Conservation (phyloP, 495 filamentous ascomycete species). For the Podospora conica region DNA sequence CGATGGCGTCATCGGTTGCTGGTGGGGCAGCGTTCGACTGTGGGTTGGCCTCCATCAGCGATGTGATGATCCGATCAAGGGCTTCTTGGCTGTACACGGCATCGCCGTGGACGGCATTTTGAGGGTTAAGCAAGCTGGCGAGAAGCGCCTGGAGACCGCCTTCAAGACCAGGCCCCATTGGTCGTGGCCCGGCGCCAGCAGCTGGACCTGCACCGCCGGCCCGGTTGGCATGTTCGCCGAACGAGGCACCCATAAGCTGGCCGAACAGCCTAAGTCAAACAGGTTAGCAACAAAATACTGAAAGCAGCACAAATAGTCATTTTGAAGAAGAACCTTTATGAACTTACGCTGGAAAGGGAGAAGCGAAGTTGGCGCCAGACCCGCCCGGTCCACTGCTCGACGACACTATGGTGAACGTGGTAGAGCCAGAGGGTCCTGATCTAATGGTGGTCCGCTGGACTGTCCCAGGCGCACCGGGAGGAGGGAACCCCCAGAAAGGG, state of each 20-base stretch:
- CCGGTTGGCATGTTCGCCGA: not conserved
- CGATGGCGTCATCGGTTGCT: slow-evolving; percentile 68
- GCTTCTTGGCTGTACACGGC: slow-evolving; percentile 91
- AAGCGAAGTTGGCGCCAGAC: not conserved
- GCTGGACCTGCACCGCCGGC: slow-evolving; percentile 3
- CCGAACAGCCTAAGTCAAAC: slow-evolving; percentile 11
- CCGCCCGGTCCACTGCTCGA: not conserved
- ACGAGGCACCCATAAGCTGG: slow-evolving; percentile 14
- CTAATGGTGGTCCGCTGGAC: slow-evolving; percentile 21
- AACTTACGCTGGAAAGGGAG: slow-evolving; percentile 19
- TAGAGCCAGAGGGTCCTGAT: slow-evolving; percentile 17
- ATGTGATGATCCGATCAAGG: slow-evolving; percentile 79
- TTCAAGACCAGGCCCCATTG: slow-evolving; percentile 14
- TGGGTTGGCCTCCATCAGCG: slow-evolving; percentile 76
- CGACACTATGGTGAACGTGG: slow-evolving; percentile 31
- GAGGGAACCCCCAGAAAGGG: not conserved
- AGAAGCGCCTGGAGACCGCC: slow-evolving; percentile 38
- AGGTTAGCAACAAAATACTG: not conserved
- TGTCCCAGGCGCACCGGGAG: not conserved
- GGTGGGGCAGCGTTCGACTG: slow-evolving; percentile 76
- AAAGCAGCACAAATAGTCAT: not conserved
- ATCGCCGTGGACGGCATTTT: slow-evolving; percentile 59
- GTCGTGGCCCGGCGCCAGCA: slow-evolving; percentile 10
- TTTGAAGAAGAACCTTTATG: not conserved
- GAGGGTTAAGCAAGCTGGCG: slow-evolving; percentile 51